Percentiles rank a stretch among this genome's conserved stretches.
These are phyloP conservation scores for Eustoma russellianum DNA, from an alignment of 257 asterid genomes.

Conservation along the genomic window DNA sequence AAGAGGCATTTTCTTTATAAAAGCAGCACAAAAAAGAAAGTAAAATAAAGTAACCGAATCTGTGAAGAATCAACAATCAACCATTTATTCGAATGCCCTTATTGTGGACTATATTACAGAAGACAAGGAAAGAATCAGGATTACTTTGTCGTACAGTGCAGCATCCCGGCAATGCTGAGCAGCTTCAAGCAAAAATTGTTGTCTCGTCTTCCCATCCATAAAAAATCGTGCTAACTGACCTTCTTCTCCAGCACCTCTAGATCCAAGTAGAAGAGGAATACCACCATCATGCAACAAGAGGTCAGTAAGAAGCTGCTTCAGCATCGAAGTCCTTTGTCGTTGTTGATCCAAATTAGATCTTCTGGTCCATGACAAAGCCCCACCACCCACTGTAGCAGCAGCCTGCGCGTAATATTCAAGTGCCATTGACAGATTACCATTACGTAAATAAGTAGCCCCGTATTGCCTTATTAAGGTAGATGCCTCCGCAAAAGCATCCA, in stretches of 20 bases:
- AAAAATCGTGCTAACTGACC: slow-evolving; percentile 79
- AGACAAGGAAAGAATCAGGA: slow-evolving; percentile 7
- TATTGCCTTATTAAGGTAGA: slow-evolving; percentile 83
- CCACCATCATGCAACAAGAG: slow-evolving; percentile 75
- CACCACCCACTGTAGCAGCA: slow-evolving; percentile 95
- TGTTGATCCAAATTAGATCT: slow-evolving; percentile 77
- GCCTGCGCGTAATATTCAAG: slow-evolving; percentile 92
- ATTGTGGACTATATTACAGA: too few species aligned
- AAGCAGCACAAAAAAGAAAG: too few species aligned
- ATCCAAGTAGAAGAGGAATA: slow-evolving; percentile 66
- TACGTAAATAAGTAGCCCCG: slow-evolving; percentile 75
- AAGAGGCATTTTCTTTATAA: too few species aligned
- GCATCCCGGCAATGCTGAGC: slow-evolving; percentile 75
- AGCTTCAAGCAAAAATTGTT: slow-evolving; percentile 76
- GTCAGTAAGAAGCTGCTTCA: slow-evolving; percentile 81
- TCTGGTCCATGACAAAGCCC: slow-evolving; percentile 83
- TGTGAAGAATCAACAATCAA: too few species aligned
- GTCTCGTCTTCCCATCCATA: slow-evolving; percentile 56
- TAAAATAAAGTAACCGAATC: too few species aligned
- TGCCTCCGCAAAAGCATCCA: slow-evolving; percentile 88
- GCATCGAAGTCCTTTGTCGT: slow-evolving; percentile 71
- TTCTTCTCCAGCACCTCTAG: slow-evolving; percentile 87
- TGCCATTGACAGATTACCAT: slow-evolving; percentile 61
- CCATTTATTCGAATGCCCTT: too few species aligned
- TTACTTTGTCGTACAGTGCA: slow-evolving; percentile 83